Evolutionary conservation across 208 protist genomes (phyloP), one percentile per base, ranked within the genome.

Genomic region (Acanthamoeba healyi): DNA sequence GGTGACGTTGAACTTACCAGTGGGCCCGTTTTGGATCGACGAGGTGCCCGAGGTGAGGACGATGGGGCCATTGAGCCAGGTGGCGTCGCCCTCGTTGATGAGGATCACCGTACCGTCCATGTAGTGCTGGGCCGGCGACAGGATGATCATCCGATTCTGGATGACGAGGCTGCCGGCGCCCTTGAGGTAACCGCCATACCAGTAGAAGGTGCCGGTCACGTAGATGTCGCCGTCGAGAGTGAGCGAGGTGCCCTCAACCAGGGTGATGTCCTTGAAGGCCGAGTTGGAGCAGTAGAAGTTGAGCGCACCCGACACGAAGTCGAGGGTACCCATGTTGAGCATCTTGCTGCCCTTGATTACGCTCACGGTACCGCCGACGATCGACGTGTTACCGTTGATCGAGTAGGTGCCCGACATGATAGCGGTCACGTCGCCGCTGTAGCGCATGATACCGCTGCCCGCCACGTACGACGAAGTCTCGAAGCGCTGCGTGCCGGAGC

Each of bases 221-320:
- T n/a, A n/a, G 65, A 92, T 92, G 65, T 92, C 86, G 86, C 86
- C 86, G 65, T 92, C 86, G n/a, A 92, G 86, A 1, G 56, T 74
- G 61, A 92, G 65, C 56, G 86, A 92, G 10, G 86, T 92, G 86
- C 86, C 86, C 14, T 46, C 58, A 44, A 77, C 86, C 2, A 92
- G 86, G 22, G 86, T 92, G 58, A 92, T 92, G 86, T 92, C 86
- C 26, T 32, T 24, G 58, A 92, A 92, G 26, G 26, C 32, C 34
- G 86, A 92, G 65, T 92, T 74, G 86, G 86, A 92, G 44, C 86
- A 92, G 86, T 51, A 92, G 86, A 92, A 92, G 44, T 92, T 92
- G 38, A 92, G 40, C 36, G 51, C 58, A 32, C 86, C 86, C 24
- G 86, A 67, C 36, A 67, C 65, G 38, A 92, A 92, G 86, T 92